Evolutionary conservation across 805 yeast genomes (phyloP).

Genomic region (Candida mattraensis): DNA sequence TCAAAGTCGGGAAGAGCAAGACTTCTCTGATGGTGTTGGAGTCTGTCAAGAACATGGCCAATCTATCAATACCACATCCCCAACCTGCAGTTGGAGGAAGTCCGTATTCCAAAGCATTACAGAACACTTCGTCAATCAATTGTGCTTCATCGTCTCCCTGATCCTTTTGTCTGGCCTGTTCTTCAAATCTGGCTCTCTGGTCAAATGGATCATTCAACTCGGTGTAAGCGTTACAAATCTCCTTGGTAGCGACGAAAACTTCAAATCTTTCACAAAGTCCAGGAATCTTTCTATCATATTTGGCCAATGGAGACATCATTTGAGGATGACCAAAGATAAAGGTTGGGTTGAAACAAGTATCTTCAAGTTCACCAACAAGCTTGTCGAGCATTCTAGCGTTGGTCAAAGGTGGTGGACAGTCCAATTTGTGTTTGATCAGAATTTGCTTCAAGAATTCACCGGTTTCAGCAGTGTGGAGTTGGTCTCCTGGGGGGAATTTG

Average conservation of each 20-base stretch:
- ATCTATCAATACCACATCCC: conserved; percentile 99
- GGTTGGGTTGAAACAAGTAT: conserved; percentile 92
- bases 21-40: conserved; percentile 98
- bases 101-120: conserved; percentile 97
- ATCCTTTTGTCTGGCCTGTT: conserved; percentile 97
- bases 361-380: conserved; percentile 96
- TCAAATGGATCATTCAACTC: conserved; percentile 99
- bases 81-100: conserved; percentile 99
- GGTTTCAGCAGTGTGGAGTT: conserved; percentile 91
- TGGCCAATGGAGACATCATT: conserved; percentile 99
- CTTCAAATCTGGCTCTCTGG: conserved; percentile 96
- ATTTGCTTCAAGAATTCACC: conserved; percentile 83
- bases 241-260: conserved; percentile 97
- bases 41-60: conserved; percentile 96
- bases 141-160: conserved; percentile 99
- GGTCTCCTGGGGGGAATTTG: conserved; percentile 93
- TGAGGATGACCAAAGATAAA: conserved; percentile 98
- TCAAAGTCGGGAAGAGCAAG: conserved; percentile 95
- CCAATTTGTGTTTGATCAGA: conserved; percentile 76
- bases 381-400: conserved; percentile 99
- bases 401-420: conserved; percentile 86
- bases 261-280: conserved; percentile 98
- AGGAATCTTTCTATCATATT: conserved; percentile 86
- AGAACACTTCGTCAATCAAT: conserved; percentile 92
- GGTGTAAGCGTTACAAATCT: conserved; percentile 96